Percentiles rank a stretch among this genome's conserved stretches.
phyloP scores from a whole-genome alignment of 2,329 filamentous ascomycete species.

The Xylaria sp. region DNA sequence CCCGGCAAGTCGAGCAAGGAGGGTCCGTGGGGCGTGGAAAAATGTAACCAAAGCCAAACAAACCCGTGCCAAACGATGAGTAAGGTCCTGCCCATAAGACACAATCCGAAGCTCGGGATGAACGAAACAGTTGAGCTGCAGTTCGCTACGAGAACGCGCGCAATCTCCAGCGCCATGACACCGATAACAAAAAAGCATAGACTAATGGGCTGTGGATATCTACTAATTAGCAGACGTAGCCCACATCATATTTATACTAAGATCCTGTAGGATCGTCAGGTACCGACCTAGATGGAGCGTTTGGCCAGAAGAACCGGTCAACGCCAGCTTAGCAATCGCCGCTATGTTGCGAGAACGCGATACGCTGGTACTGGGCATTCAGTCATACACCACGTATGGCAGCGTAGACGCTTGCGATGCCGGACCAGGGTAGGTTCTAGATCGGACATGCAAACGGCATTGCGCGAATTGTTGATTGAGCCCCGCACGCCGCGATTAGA shows the following conservation, averaged over 20 bases:
- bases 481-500: conserved; percentile 18
- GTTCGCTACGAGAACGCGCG: neutral
- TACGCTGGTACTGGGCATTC: neutral
- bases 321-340: neutral
- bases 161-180: neutral
- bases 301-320: neutral
- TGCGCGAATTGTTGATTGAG: neutral
- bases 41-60: neutral
- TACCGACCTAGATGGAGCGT: neutral
- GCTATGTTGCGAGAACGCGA: neutral
- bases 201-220: neutral
- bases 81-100: neutral
- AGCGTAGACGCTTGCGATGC: neutral
- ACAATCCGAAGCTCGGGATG: neutral
- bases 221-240: neutral
- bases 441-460: conserved; percentile 2
- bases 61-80: neutral
- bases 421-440: neutral
- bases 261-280: conserved; percentile 1
- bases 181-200: neutral
- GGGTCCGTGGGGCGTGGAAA: neutral
- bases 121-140: neutral
- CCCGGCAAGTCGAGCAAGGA: neutral
- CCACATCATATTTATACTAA: neutral
- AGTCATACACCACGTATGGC: neutral